Evolutionary conservation across 768 basidiomycete genomes (phyloP), one percentile per base, ranked within the genome.

Genomic region (Gyrodon lividus): DNA sequence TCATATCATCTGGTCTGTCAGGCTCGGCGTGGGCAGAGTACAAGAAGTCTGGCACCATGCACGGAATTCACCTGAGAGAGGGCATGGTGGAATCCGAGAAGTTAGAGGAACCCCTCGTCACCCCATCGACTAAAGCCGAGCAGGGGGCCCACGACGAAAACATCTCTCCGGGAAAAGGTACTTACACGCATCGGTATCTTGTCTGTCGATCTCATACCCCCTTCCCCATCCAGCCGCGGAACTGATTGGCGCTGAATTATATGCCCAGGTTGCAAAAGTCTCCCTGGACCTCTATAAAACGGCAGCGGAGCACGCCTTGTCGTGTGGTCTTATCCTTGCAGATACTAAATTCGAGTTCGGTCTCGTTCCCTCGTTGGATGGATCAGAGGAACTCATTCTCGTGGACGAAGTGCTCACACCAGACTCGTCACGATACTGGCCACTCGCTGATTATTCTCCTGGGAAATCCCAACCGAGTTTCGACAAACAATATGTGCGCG

Each of bases 321-420:
- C 79, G 6, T 79, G 83, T 5, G 95, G 92, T 16, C 76, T 98
- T 51, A 97, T 98, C 61, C 84, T 99, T 39, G 97, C 94, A 20
- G 96, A 99, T 70, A 98, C 95, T 35, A 99, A 99, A 68, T 98
- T 98, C 69, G 97, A 98, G 72, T 99, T 99, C 63, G 97, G 97
- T 5, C 80, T 98, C 39, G 62, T 93, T 43, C 75, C 73, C 3
- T 69, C 73, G 7, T 50, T 62, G 8, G 58, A 58, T 31, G 61
- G 59, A 59, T 6, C 66, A 66, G 59, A 75, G 69, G 70, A 81
- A 22, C 75, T 98, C 20, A 89, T 96, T 55, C 80, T 98, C 43
- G 86, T 98, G 58, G 97, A 99, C 69, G 97, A 99, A 66, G 81
- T 90, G n/a, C 80, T 99, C 47, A 98, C 97, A 0, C 95, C 96